Evolutionary conservation across 495 filamentous ascomycete species (phyloP).

Genomic region (Zalerion maritima): DNA sequence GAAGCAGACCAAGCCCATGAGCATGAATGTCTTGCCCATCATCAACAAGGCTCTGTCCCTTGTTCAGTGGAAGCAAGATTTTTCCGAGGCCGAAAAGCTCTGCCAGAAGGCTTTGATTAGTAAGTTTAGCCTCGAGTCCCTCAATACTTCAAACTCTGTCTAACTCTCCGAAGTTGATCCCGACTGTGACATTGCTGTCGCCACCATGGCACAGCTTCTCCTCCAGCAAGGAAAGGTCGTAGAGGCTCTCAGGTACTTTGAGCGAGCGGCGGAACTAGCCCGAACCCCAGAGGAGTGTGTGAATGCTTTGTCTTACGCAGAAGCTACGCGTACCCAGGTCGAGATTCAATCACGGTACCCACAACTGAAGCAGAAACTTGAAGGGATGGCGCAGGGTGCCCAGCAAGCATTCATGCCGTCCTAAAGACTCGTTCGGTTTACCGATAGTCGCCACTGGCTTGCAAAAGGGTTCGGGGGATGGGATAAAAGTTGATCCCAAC

Average conservation of each 20-base stretch:
- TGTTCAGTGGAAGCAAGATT: slow-evolving; percentile 98
- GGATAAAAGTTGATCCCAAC: too few species aligned
- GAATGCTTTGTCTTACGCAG: slow-evolving; percentile 92
- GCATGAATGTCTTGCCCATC: slow-evolving; percentile 92
- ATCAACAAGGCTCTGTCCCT: slow-evolving; percentile 97
- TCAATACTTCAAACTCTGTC: slow-evolving; percentile 7
- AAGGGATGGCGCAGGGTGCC: too few species aligned
- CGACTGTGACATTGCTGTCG: slow-evolving; percentile 96
- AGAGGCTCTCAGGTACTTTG: slow-evolving; percentile 92
- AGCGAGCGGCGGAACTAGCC: slow-evolving; percentile 89
- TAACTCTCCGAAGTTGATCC: slow-evolving; percentile 64
- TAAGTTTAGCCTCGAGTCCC: slow-evolving; percentile 31
- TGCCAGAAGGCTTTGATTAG: slow-evolving; percentile 96
- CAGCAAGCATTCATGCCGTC: too few species aligned
- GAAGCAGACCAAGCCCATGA: slow-evolving; percentile 76
- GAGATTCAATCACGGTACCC: slow-evolving; percentile 98
- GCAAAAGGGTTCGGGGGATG: too few species aligned
- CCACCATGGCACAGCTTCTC: slow-evolving; percentile 97
- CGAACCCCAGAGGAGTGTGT: slow-evolving; percentile 90
- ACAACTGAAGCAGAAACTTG: slow-evolving; percentile 71
- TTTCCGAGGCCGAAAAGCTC: slow-evolving; percentile 82
- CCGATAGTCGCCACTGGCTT: too few species aligned
- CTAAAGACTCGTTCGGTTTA: too few species aligned
- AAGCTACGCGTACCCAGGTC: slow-evolving; percentile 91
- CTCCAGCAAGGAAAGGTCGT: slow-evolving; percentile 95